Conservation (phyloP, 2,329 filamentous ascomycete species). For the Karstenula rhodostoma region DNA sequence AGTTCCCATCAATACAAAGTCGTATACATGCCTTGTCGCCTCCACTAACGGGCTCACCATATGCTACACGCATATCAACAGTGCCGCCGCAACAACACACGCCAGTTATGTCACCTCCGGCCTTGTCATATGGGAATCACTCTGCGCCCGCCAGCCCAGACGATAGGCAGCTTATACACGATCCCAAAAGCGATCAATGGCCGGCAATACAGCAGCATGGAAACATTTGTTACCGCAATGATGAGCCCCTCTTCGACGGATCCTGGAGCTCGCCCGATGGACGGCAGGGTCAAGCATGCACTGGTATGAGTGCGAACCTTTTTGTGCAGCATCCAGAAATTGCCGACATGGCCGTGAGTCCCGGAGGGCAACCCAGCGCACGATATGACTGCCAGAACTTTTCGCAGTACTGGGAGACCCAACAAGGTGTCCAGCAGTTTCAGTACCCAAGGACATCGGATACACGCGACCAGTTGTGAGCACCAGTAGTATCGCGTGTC, state of each 20-base stretch:
- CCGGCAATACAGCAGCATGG: not conserved
- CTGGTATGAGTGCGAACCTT: constrained; percentile 11
- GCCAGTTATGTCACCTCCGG: constrained; percentile 17
- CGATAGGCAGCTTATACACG: not conserved
- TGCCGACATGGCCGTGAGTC: not conserved
- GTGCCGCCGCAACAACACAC: constrained; percentile 16
- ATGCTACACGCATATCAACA: constrained; percentile 16
- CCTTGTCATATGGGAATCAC: constrained; percentile 5
- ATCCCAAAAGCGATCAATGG: constrained; percentile 14
- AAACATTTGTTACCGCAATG: not conserved
- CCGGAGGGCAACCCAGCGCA: not conserved
- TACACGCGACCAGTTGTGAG: not conserved
- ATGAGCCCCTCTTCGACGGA: not conserved
- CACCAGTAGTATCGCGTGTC: no score
- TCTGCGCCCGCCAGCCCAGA: constrained; percentile 9
- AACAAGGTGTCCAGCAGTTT: constrained; percentile 11
- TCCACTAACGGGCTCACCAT: not conserved
- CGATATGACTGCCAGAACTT: not conserved
- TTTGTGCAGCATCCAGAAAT: constrained; percentile 17
- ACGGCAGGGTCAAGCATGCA: not conserved
- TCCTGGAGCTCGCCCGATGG: not conserved
- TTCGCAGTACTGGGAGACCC: constrained; percentile 1
- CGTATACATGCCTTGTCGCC: constrained; percentile 10
- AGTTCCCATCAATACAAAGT: constrained; percentile 14
- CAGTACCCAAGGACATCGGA: not conserved